Conservation (phyloP, 805 yeast genomes). For the Spathaspora passalidarum region DNA sequence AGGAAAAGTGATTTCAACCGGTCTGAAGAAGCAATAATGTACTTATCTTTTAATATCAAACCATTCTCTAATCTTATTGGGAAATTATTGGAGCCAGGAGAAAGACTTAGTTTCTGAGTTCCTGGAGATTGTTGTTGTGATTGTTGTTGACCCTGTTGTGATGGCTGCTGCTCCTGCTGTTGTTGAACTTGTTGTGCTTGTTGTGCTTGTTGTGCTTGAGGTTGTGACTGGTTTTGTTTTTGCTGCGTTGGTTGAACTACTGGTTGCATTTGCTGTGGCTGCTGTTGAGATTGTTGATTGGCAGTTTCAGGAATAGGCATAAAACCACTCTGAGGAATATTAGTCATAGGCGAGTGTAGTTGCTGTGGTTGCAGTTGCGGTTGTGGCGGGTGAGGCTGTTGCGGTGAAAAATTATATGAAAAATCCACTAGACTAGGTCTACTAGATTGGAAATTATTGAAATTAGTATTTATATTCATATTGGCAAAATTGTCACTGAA, state of each 20-base stretch:
- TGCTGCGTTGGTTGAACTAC: conserved; percentile 10
- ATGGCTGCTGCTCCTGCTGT: not conserved
- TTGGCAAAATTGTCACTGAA: conserved; percentile 29
- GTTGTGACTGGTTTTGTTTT: conserved; percentile 4
- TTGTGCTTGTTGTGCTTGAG: not conserved
- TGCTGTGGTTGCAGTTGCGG: conserved; percentile 13
- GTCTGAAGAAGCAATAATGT: conserved; percentile 53
- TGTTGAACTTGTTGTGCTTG: conserved; percentile 11
- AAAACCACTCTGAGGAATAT: conserved; percentile 5
- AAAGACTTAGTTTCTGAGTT: conserved; percentile 5
- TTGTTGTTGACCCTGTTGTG: too few relatives aligned
- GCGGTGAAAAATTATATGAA: conserved; percentile 16
- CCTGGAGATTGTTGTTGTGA: not conserved
- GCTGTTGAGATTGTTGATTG: conserved; percentile 6
- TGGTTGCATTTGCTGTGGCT: conserved; percentile 11
- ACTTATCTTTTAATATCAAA: conserved; percentile 49
- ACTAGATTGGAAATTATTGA: conserved; percentile 38
- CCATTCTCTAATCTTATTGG: conserved; percentile 58
- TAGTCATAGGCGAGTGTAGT: conserved; percentile 6
- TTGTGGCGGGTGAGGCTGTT: conserved; percentile 7
- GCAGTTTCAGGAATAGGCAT: not conserved
- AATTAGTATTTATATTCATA: conserved; percentile 30
- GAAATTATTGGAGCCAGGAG: not conserved
- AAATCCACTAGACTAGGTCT: conserved; percentile 42
- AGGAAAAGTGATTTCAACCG: conserved; percentile 49